These are phyloP conservation scores for Crotalaria pallida DNA, from an alignment of 306 rosid species.

Conservation along the genomic window DNA sequence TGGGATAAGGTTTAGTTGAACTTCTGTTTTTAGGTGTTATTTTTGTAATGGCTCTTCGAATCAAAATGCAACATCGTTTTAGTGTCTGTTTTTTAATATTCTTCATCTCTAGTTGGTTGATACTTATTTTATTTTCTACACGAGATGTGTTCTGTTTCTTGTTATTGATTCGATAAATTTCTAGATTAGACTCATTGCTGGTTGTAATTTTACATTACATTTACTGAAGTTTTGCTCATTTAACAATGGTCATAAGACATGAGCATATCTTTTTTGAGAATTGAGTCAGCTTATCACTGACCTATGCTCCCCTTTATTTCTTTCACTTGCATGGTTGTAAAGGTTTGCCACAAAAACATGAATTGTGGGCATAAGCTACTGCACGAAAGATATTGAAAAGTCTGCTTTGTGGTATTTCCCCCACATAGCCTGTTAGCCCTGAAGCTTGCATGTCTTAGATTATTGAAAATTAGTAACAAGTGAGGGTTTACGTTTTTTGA, in stretches of 20 bases:
- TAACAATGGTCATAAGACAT: conserved; percentile 32
- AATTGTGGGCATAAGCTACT: conserved; percentile 81
- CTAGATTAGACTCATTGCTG: neutral
- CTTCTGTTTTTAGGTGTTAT: neutral
- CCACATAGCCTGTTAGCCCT: conserved; percentile 91
- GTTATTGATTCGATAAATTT: neutral
- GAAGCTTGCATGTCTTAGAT: conserved; percentile 71
- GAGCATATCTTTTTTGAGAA: conserved; percentile 24
- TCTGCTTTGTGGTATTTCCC: conserved; percentile 81
- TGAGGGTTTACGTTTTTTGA: too few relatives aligned
- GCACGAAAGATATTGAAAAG: conserved; percentile 75
- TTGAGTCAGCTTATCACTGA: conserved; percentile 63
- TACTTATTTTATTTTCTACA: neutral
- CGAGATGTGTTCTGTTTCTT: neutral
- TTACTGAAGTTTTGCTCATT: neutral
- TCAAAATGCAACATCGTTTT: conserved; percentile 1
- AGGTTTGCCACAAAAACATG: conserved; percentile 87
- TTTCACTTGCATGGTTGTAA: conserved; percentile 67
- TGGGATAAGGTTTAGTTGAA: neutral
- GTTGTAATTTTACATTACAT: too few relatives aligned
- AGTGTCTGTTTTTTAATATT: neutral
- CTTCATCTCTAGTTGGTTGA: neutral
- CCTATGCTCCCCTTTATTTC: conserved; percentile 29
- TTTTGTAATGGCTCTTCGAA: neutral
- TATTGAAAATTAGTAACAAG: too few relatives aligned